phyloP scores from a whole-genome alignment of 1,139 yeast species.

The Scheffersomyces titani region DNA sequence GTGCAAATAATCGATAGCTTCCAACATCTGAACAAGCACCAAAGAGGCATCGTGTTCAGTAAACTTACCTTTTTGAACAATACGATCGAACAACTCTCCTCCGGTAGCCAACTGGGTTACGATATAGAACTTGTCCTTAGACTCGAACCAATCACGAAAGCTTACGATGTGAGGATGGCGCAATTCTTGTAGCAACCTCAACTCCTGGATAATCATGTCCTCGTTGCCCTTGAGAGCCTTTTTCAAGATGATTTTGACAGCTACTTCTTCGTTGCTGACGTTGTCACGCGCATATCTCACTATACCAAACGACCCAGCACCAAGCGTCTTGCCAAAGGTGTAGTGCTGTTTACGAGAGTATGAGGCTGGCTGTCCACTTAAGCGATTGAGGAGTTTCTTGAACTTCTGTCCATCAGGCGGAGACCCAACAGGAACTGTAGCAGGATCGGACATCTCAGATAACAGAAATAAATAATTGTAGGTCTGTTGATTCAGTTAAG shows the following conservation, averaged over 20 bases:
- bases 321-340: slow-evolving; percentile 75
- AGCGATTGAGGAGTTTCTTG: slow-evolving; percentile 46
- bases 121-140: slow-evolving; percentile 72
- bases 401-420: slow-evolving; percentile 12
- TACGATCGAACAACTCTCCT: slow-evolving; percentile 87
- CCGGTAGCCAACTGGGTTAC: slow-evolving; percentile 85
- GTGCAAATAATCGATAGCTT: slow-evolving; percentile 77
- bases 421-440: background rate
- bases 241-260: slow-evolving; percentile 81
- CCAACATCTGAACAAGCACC: slow-evolving; percentile 67
- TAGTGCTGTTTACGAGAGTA: slow-evolving; percentile 65
- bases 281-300: slow-evolving; percentile 73
- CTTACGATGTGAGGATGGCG: slow-evolving; percentile 81
- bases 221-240: slow-evolving; percentile 79
- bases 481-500: background rate
- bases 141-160: slow-evolving; percentile 87
- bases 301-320: slow-evolving; percentile 91
- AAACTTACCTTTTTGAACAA: slow-evolving; percentile 71
- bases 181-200: slow-evolving; percentile 63
- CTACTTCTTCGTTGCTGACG: slow-evolving; percentile 69
- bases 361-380: slow-evolving; percentile 74
- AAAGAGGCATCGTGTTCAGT: slow-evolving; percentile 82
- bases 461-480: no score
- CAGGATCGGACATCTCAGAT: background rate
- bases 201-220: slow-evolving; percentile 71